Evolutionary conservation across 1,284 basidiomycete species (phyloP), one percentile per base, ranked within the genome.

Genomic region (Rhodotorula sp.): DNA sequence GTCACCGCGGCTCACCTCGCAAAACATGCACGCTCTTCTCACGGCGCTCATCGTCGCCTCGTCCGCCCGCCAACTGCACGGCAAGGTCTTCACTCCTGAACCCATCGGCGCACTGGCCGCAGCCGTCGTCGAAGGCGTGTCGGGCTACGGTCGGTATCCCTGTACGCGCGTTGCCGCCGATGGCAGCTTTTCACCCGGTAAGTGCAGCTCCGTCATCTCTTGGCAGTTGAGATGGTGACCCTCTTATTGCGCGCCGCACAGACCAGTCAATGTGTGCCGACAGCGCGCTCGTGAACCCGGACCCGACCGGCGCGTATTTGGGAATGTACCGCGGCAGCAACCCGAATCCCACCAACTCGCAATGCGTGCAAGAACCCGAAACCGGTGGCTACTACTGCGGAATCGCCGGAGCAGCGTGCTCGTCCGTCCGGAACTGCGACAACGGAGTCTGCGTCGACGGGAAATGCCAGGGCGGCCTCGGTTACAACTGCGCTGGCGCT

Each of bases 341-440:
- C 23, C 39, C 39, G 39, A 64, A 51, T 58, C 71, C 71, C 20
- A 56, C 47, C 48, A 26, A 49, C 62, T 47, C 68, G 16, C 49
- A 26, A 2, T 73, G 72, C 68, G 29, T 48, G n/a, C 6, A 34
- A 21, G 65, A 72, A 60, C 18, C 47, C 31, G 68, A 54, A n/a
- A 54, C 68, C 23, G 70, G 70, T 20, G 68, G 60, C 48, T 72
- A 70, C 64, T 75, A 68, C 68, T 75, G 73, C 58, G 73, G 72
- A 29, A 67, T 66, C 52, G 61, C 62, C 10, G 64, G 66, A 3
- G 69, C 66, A 5, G 3, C 61, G 46, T 70, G 69, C 67, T 31
- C 64, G 8, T 23, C 54, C 29, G 18, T 29, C 52, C 58, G 39
- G 34, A 69, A 62, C 62, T 69, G 69, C 51, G 59, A 65, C 64